phyloP scores from a whole-genome alignment of 2,329 filamentous ascomycete species.

The Fusarium irregulare region DNA sequence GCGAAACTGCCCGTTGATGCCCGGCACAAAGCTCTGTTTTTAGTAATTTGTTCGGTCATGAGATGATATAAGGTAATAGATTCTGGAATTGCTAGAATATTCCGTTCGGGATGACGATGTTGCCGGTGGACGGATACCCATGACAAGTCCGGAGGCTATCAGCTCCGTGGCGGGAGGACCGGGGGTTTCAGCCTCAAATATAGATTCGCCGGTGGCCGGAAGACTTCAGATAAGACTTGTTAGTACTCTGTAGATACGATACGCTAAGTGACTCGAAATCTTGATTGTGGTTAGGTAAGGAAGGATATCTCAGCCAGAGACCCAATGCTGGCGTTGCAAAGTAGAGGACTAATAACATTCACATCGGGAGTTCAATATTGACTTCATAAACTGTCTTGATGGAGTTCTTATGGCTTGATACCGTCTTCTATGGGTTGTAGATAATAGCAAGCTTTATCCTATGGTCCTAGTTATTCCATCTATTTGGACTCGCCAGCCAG shows the following conservation, averaged over 20 bases:
- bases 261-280: background rate
- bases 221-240: background rate
- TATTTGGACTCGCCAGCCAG: slow-evolving; percentile 49
- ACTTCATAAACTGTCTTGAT: background rate
- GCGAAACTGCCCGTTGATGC: background rate
- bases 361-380: background rate
- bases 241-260: background rate
- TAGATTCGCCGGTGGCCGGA: slow-evolving; percentile 5
- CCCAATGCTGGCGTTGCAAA: background rate
- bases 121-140: background rate
- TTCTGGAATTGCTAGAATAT: background rate
- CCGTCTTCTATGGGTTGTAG: background rate
- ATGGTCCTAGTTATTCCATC: background rate
- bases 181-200: slow-evolving; percentile 21
- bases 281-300: background rate
- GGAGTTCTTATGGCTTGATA: too few species aligned
- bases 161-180: slow-evolving; percentile 5
- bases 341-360: background rate
- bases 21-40: background rate
- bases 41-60: background rate
- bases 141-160: slow-evolving; percentile 5
- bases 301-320: background rate
- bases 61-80: background rate
- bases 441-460: background rate
- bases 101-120: background rate